Conservation (phyloP, 495 filamentous ascomycete genomes). For the Lepraria neglecta region DNA sequence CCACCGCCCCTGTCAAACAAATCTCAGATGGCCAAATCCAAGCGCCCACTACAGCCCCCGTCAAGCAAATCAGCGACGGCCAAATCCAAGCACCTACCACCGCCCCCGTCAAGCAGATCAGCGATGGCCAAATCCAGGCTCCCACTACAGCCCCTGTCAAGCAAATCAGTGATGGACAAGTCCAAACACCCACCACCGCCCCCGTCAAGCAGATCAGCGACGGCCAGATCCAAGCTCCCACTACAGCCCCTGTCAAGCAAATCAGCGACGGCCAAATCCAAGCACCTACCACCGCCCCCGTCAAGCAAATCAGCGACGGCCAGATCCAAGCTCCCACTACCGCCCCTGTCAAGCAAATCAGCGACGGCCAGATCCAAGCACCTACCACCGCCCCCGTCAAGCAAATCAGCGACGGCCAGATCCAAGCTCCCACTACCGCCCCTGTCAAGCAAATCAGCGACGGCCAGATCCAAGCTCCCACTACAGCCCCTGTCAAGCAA, state of each 20-base stretch:
- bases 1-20: not conserved
- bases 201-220: not conserved
- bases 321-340: not conserved
- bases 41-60: not conserved
- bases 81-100: constrained; percentile 9
- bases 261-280: constrained; percentile 14
- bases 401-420: constrained; percentile 8
- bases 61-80: not conserved
- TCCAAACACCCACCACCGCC: not conserved
- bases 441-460: constrained; percentile 1
- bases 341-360: constrained; percentile 4
- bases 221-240: constrained; percentile 1
- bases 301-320: not conserved
- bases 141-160: not conserved
- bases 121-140: not conserved
- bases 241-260: not conserved
- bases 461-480: constrained; percentile 13
- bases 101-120: not conserved
- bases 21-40: not conserved
- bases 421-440: not conserved
- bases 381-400: not conserved
- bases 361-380: constrained; percentile 3
- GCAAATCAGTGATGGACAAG: not conserved
- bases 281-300: constrained; percentile 1
- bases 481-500: not conserved